Evolutionary conservation across 1,284 basidiomycete genomes (phyloP).

Genomic region (Ceratobasidium sp.): DNA sequence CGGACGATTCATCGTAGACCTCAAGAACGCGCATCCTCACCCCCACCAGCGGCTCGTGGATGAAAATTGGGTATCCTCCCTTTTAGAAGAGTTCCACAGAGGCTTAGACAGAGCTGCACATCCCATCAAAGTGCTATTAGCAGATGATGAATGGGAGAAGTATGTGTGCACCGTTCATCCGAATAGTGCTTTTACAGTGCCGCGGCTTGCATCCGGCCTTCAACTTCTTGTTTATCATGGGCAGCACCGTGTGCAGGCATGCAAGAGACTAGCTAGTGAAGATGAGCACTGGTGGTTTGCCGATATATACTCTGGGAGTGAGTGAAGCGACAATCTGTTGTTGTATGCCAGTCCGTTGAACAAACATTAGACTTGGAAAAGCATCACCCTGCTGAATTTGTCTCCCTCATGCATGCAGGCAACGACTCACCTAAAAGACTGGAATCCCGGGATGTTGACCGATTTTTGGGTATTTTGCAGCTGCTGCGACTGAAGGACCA

Average conservation of each 20-base stretch:
- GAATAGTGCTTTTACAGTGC: neutral
- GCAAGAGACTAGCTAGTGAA: neutral
- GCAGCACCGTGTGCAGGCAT: neutral
- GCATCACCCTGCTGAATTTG: neutral
- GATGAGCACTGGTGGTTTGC: neutral
- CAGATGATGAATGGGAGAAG: neutral
- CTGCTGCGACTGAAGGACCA: neutral
- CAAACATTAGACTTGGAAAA: neutral
- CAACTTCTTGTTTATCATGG: neutral
- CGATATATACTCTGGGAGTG: neutral
- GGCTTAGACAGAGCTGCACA: neutral
- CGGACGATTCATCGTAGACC: neutral
- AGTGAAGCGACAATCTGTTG: neutral
- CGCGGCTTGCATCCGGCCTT: neutral
- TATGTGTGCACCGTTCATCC: no score
- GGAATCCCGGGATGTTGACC: neutral
- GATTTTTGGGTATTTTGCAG: neutral
- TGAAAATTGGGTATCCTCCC: neutral
- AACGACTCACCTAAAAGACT: neutral
- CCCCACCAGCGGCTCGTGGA: neutral
- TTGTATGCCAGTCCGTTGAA: neutral
- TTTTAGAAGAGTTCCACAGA: no score
- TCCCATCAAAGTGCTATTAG: neutral
- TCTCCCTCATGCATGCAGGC: neutral
- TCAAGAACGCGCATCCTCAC: neutral